Evolutionary conservation across 352 stramenopile species (phyloP).

Genomic region (Aphanomyces astaci): DNA sequence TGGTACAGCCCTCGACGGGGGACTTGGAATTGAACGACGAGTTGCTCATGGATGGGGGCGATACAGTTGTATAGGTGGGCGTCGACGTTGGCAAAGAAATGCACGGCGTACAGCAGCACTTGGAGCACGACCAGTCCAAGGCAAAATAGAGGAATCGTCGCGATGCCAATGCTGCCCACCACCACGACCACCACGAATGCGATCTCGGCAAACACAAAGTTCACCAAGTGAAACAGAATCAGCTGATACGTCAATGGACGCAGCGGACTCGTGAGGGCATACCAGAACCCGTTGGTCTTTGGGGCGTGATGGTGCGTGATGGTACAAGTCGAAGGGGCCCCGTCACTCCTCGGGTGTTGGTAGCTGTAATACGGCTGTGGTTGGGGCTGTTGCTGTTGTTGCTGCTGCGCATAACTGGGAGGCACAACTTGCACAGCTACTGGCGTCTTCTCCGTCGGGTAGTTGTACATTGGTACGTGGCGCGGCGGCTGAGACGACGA

Average conservation of each 20-base stretch:
- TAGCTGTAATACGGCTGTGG: too few species aligned
- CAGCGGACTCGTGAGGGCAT: slow-evolving; percentile 17
- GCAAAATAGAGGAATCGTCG: slow-evolving; percentile 54
- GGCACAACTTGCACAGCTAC: too few species aligned
- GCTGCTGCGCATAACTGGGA: too few species aligned
- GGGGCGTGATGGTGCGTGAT: background rate
- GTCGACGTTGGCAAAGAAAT: slow-evolving; percentile 44
- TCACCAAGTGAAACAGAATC: slow-evolving; percentile 50
- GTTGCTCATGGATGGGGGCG: slow-evolving; percentile 32
- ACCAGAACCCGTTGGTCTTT: slow-evolving; percentile 12
- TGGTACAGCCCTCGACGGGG: slow-evolving; percentile 13
- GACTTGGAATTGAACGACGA: slow-evolving; percentile 18
- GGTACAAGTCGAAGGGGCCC: too few species aligned
- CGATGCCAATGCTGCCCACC: slow-evolving; percentile 38
- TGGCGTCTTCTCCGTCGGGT: too few species aligned
- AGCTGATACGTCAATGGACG: slow-evolving; percentile 9
- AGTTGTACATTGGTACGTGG: background rate
- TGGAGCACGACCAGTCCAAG: slow-evolving; percentile 57
- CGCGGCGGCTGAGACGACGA: too few species aligned
- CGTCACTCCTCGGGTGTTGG: too few species aligned
- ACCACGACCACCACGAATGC: slow-evolving; percentile 50
- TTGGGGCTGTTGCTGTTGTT: too few species aligned
- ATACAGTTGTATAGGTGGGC: slow-evolving; percentile 60
- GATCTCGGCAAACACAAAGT: slow-evolving; percentile 41
- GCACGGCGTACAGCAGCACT: slow-evolving; percentile 46